phyloP scores from a whole-genome alignment of 2,329 filamentous ascomycete species.

The Fusarium marasasianum region DNA sequence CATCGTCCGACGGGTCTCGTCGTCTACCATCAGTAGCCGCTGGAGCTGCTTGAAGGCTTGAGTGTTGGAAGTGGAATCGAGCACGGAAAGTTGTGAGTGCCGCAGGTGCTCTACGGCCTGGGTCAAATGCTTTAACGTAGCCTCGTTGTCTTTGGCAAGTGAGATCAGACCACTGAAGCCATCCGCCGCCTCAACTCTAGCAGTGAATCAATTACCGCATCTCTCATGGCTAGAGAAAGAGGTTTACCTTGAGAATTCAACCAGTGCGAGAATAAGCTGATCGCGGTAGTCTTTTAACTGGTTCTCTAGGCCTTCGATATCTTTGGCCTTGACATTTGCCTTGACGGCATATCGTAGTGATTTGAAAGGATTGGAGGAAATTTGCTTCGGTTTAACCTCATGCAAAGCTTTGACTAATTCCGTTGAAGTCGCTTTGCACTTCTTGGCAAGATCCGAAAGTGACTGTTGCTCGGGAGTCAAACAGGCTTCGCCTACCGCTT shows the following conservation, averaged over 20 bases:
- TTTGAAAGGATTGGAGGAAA: not conserved
- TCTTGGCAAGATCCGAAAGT: not conserved
- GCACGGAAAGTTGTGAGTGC: fast-evolving
- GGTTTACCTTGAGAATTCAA: not conserved
- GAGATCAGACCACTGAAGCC: not conserved
- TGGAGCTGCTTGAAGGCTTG: fast-evolving
- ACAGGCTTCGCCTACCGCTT: fast-evolving
- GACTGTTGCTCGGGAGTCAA: not conserved
- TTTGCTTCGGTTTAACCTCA: fast-evolving
- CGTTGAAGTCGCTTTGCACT: not conserved
- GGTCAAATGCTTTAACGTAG: not conserved
- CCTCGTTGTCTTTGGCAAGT: not conserved
- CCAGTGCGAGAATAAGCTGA: not conserved
- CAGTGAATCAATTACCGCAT: fast-evolving
- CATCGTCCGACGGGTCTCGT: fast-evolving
- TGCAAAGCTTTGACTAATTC: fast-evolving
- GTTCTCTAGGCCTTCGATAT: not conserved
- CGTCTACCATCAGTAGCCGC: not conserved
- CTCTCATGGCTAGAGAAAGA: fast-evolving
- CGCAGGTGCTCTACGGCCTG: not conserved
- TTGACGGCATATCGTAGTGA: not conserved
- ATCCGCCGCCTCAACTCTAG: not conserved
- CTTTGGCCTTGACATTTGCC: not conserved
- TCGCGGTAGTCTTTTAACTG: not conserved
- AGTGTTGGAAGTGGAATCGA: fast-evolving